Conservation (phyloP, 2,329 filamentous ascomycete species). For the Aspergillus fructus region DNA sequence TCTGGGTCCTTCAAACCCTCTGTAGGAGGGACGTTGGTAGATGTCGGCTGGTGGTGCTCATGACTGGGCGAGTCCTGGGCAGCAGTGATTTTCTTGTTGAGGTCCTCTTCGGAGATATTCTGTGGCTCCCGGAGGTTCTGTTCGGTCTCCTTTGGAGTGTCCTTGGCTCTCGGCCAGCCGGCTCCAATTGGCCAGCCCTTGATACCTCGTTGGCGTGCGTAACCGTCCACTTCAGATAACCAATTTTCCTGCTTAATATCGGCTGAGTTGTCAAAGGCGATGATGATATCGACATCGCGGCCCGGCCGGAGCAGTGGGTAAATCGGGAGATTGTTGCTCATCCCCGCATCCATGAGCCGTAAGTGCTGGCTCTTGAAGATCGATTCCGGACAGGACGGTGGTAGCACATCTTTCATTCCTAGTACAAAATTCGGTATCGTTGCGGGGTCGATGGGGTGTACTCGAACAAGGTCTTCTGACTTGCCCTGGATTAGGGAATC, state of each 20-base stretch:
- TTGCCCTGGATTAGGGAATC: constrained; percentile 80
- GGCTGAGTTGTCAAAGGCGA: constrained; percentile 92
- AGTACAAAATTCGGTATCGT: constrained; percentile 86
- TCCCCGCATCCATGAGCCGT: constrained; percentile 92
- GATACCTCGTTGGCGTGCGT: constrained; percentile 83
- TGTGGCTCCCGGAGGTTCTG: constrained; percentile 68
- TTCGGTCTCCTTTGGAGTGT: constrained; percentile 60
- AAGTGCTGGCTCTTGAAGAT: constrained; percentile 71
- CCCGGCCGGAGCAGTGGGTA: constrained; percentile 90
- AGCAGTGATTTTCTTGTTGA: constrained; percentile 61
- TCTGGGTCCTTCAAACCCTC: constrained; percentile 43
- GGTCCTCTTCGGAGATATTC: constrained; percentile 59
- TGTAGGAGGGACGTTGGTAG: constrained; percentile 37
- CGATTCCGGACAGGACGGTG: constrained; percentile 73
- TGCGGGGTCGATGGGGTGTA: constrained; percentile 92
- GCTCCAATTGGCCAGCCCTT: constrained; percentile 93
- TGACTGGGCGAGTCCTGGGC: constrained; percentile 48
- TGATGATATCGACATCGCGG: constrained; percentile 80
- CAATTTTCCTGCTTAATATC: constrained; percentile 95
- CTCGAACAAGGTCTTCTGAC: constrained; percentile 80
- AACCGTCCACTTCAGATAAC: constrained; percentile 89
- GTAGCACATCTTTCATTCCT: constrained; percentile 74
- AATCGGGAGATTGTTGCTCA: constrained; percentile 97
- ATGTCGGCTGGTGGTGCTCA: constrained; percentile 32
- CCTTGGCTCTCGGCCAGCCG: constrained; percentile 76